phyloP scores from a whole-genome alignment of 2,329 filamentous ascomycete genomes.

The Berkeleyomyces basicola region DNA sequence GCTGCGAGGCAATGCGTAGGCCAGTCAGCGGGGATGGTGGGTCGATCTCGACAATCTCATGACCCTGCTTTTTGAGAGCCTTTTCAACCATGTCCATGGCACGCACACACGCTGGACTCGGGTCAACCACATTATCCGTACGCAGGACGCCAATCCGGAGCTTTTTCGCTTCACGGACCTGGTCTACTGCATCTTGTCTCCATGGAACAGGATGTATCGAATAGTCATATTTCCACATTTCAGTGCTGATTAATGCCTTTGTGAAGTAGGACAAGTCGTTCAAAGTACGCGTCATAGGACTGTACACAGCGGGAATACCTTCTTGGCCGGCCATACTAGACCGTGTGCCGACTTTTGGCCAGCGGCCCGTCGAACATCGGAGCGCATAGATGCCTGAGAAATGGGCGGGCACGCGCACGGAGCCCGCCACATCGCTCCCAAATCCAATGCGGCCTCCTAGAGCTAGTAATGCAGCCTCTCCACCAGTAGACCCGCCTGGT shows the following conservation, averaged over 20 bases:
- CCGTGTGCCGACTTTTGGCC: conserved; percentile 69
- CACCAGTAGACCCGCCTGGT: conserved; percentile 77
- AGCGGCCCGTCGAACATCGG: conserved; percentile 73
- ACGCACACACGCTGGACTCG: conserved; percentile 66
- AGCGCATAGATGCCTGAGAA: conserved; percentile 81
- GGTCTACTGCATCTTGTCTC: conserved; percentile 43
- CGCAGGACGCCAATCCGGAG: conserved; percentile 61
- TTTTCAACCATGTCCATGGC: conserved; percentile 54
- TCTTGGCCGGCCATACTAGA: conserved; percentile 91
- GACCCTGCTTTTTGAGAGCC: conserved; percentile 54
- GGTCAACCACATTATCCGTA: conserved; percentile 70
- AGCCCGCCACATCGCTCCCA: conserved; percentile 81
- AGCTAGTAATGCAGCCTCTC: conserved; percentile 68
- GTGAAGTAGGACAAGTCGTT: conserved; percentile 76
- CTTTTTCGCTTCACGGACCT: conserved; percentile 42
- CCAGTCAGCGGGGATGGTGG: conserved; percentile 59
- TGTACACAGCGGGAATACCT: conserved; percentile 75
- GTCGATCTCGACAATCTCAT: conserved; percentile 49
- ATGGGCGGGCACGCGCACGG: conserved; percentile 71
- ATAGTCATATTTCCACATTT: conserved; percentile 80
- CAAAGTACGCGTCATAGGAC: conserved; percentile 78
- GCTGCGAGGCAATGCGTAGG: conserved; percentile 57
- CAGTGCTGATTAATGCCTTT: conserved; percentile 57
- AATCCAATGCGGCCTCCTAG: conserved; percentile 75
- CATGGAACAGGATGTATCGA: conserved; percentile 73